Evolutionary conservation across 192 early-diverging fungal species (phyloP), one percentile per base, ranked within the genome.

Genomic region (Coemansia sp.): DNA sequence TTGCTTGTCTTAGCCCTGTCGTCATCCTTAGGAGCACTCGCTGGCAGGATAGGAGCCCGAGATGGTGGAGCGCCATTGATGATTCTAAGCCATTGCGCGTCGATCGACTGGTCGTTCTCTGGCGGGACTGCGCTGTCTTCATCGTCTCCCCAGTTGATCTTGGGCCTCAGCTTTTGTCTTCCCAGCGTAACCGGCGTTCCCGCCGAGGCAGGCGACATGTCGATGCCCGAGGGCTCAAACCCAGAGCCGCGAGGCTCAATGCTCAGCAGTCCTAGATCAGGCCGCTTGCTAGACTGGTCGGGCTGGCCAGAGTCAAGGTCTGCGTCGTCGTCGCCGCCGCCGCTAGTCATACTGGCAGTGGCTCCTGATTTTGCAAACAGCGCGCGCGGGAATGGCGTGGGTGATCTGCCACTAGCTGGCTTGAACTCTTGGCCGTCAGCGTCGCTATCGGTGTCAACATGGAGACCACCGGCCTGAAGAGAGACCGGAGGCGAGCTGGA

Each of bases 61-160:
- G 60, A 37, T 22, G 70, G 76, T 18, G 76, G 76, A 18, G 69
- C 64, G 22, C 70, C 71, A 4, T 63, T 69, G 32, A 80, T 55
- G 17, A 80, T 80, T 26, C 76, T 67, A 34, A 72, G 76, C 76
- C 76, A 80, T 39, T 80, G 76, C 10, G 76, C 76, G 22, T 72
- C 67, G 3, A 80, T 33, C 3, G 76, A 73, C 53, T 6, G 63
- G 36, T 73, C 70, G 36, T 57, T 26, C 3, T 67, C 70, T 3
- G 66, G 26, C 10, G 76, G 70, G 15, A 69, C 9, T 18, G 10
- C 10, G 22, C 39, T 12, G 26, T 68, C 70, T 10, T 73, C 76
- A 3, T 75, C 73, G 32, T 75, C 73, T 12, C 67, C 70, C 76
- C 76, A 78, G 55, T 60, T 65, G 9, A 79, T 72, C 18, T 27